Conservation (phyloP, 2,329 filamentous ascomycete genomes). For the Apiospora koreana region DNA sequence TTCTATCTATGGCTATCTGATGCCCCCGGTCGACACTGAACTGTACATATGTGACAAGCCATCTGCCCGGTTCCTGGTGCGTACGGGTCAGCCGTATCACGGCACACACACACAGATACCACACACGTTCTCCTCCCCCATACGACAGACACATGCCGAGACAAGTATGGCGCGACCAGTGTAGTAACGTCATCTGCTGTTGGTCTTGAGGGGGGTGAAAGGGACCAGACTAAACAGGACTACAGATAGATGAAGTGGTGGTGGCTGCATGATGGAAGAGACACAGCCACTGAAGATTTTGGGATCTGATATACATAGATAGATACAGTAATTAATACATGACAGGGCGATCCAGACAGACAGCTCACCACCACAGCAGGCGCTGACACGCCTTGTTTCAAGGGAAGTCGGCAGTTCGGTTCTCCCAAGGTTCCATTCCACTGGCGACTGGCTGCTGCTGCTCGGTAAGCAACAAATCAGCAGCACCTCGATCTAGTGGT, state of each 20-base stretch:
- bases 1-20: background rate
- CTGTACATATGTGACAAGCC: background rate
- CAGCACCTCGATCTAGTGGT: background rate
- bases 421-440: background rate
- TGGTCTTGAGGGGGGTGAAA: background rate
- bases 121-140: background rate
- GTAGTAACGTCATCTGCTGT: background rate
- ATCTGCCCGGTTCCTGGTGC: background rate
- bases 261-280: background rate
- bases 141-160: background rate
- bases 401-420: background rate
- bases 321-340: no score
- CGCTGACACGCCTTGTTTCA: background rate
- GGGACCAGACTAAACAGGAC: background rate
- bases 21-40: background rate
- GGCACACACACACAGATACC: background rate
- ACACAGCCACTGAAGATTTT: background rate
- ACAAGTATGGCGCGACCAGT: background rate
- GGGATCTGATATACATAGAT: constrained; percentile 2
- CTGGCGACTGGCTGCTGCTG: background rate
- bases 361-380: background rate
- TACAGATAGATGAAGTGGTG: background rate
- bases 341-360: background rate
- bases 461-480: background rate
- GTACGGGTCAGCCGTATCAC: background rate